A percentile compares a stretch with the other conserved stretches of the same genome.
phyloP scores from a whole-genome alignment of 2,329 filamentous ascomycete species.

The Aspergillus sp. region DNA sequence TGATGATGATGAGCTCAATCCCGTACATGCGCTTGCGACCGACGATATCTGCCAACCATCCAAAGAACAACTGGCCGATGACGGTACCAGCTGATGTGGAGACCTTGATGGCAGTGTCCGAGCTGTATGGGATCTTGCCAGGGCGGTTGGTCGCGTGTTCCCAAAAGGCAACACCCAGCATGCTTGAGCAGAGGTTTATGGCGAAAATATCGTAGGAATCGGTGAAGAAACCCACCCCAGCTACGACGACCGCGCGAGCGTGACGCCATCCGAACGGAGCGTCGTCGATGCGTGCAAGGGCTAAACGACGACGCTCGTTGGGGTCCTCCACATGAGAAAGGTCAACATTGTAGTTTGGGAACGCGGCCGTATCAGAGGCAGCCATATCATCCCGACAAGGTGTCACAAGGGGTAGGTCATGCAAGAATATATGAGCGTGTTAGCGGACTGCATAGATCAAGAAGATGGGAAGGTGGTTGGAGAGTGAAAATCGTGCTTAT shows the following conservation, averaged over 20 bases:
- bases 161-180: constrained; percentile 80
- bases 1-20: constrained; percentile 76
- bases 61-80: constrained; percentile 78
- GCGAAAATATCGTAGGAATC: constrained; percentile 84
- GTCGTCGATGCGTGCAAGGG: constrained; percentile 78
- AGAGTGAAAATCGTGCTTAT: too few relatives aligned
- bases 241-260: constrained; percentile 72
- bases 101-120: constrained; percentile 83
- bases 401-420: background rate
- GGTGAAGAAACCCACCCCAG: constrained; percentile 86
- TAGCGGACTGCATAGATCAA: background rate
- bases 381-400: background rate
- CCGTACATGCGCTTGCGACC: constrained; percentile 86
- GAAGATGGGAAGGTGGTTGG: too few relatives aligned
- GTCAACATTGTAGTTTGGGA: constrained; percentile 53
- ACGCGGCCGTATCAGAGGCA: constrained; percentile 62
- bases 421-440: background rate
- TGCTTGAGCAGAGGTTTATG: constrained; percentile 70
- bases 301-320: constrained; percentile 75
- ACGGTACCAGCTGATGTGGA: constrained; percentile 82
- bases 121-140: constrained; percentile 61
- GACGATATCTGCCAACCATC: constrained; percentile 73
- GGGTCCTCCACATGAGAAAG: constrained; percentile 53
- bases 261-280: constrained; percentile 85
- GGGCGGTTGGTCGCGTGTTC: constrained; percentile 50